Conservation (phyloP, 202 grass and related monocot genomes). For the Cymbopogon flexuosus region DNA sequence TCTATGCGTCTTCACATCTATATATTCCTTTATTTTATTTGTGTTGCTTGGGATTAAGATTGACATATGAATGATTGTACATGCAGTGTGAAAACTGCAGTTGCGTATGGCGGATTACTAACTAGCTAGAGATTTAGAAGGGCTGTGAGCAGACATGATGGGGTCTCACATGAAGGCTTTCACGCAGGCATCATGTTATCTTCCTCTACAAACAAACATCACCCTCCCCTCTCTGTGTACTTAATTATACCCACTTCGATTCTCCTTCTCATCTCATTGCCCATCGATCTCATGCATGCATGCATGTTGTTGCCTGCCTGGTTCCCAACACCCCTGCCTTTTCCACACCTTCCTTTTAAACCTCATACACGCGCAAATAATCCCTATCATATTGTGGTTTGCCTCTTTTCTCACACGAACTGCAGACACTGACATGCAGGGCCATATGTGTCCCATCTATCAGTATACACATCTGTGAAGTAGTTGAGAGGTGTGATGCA, state of each 20-base stretch:
- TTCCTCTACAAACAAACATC: slow-evolving; percentile 94
- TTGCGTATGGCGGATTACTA: slow-evolving; percentile 13
- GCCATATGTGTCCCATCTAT: slow-evolving; percentile 28
- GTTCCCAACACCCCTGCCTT: slow-evolving; percentile 50
- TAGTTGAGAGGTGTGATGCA: slow-evolving; percentile 33
- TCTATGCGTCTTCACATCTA: background rate
- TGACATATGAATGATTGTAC: slow-evolving; percentile 27
- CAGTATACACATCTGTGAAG: slow-evolving; percentile 21
- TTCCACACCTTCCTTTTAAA: slow-evolving; percentile 44
- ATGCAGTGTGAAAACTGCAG: slow-evolving; percentile 36
- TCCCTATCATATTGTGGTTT: slow-evolving; percentile 42
- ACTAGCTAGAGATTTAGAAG: slow-evolving; percentile 26
- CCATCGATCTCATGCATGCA: slow-evolving; percentile 35
- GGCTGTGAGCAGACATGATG: slow-evolving; percentile 56
- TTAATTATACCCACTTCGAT: slow-evolving; percentile 53
- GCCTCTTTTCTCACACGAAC: background rate
- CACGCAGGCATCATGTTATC: slow-evolving; percentile 99
- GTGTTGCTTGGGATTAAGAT: slow-evolving; percentile 16
- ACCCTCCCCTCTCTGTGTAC: slow-evolving; percentile 37
- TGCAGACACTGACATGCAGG: slow-evolving; percentile 44
- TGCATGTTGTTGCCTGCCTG: slow-evolving; percentile 55
- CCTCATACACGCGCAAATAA: slow-evolving; percentile 53
- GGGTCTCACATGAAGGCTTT: slow-evolving; percentile 85
- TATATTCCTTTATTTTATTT: slow-evolving; percentile 15
- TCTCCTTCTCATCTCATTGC: slow-evolving; percentile 32